Percentiles rank a stretch among this genome's conserved stretches.
These are phyloP conservation scores for Dictyophora rubrovolvata DNA, from an alignment of 768 basidiomycete genomes.

Conservation along the genomic window DNA sequence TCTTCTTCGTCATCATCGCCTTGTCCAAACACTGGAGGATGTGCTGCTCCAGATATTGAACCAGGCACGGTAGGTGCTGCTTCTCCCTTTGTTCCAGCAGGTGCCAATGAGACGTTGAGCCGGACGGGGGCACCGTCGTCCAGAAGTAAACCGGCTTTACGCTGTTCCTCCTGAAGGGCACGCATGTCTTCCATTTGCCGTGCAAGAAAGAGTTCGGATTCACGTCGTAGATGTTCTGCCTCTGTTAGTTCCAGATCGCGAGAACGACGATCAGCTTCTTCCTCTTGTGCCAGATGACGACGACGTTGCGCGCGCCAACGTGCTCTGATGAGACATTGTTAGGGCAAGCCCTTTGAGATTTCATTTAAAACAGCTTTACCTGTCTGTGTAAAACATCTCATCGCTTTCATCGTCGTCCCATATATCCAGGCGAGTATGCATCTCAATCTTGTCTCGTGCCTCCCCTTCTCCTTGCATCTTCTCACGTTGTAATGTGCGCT, in stretches of 20 bases:
- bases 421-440: slow-evolving; percentile 70
- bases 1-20: slow-evolving; percentile 82
- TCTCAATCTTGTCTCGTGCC: slow-evolving; percentile 69
- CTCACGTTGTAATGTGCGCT: slow-evolving; percentile 67
- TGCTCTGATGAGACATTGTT: slow-evolving; percentile 31
- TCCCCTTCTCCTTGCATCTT: slow-evolving; percentile 64
- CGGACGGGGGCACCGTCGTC: slow-evolving; percentile 90
- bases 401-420: slow-evolving; percentile 93
- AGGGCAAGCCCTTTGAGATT: neutral
- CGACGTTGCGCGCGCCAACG: slow-evolving; percentile 80
- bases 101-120: slow-evolving; percentile 64
- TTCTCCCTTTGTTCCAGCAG: slow-evolving; percentile 17
- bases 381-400: slow-evolving; percentile 86
- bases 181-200: slow-evolving; percentile 96
- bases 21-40: slow-evolving; percentile 59
- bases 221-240: slow-evolving; percentile 73
- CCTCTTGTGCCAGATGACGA: slow-evolving; percentile 64
- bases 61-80: slow-evolving; percentile 31
- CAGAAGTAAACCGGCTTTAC: slow-evolving; percentile 79
- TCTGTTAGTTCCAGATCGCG: slow-evolving; percentile 77
- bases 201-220: slow-evolving; percentile 90
- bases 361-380: slow-evolving; percentile 43
- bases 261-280: slow-evolving; percentile 75
- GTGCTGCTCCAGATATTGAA: slow-evolving; percentile 31
- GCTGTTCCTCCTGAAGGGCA: slow-evolving; percentile 80